Conservation (phyloP, 2,329 filamentous ascomycete species). For the Blumeriella jaapii region DNA sequence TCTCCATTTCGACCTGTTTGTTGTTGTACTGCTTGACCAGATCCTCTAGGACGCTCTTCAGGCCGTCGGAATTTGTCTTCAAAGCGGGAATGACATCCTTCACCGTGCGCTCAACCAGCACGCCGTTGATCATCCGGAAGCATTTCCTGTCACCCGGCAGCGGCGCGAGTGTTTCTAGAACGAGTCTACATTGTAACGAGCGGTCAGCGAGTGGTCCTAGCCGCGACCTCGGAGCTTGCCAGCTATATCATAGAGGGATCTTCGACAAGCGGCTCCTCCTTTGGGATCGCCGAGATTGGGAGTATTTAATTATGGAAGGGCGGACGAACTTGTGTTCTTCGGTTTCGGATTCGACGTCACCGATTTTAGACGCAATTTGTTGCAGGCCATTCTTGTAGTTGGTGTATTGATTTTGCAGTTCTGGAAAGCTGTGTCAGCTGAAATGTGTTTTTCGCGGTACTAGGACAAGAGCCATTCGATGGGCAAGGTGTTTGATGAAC, state of each 20-base stretch:
- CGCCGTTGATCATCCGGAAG: conserved; percentile 97
- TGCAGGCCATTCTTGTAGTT: conserved; percentile 73
- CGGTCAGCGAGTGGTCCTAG: conserved; percentile 29
- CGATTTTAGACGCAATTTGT: conserved; percentile 90
- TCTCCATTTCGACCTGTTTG: conserved; percentile 91
- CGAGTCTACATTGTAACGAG: conserved; percentile 52
- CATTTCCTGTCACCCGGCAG: conserved; percentile 82
- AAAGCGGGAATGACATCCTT: conserved; percentile 84
- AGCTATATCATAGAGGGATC: conserved; percentile 1
- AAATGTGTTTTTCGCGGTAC: too few relatives aligned
- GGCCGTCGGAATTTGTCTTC: conserved; percentile 83
- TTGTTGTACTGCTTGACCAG: conserved; percentile 92
- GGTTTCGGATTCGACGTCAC: conserved; percentile 91
- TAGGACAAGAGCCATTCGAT: too few relatives aligned
- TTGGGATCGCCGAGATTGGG: background rate
- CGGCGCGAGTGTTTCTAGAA: conserved; percentile 81
- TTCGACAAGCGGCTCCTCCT: conserved; percentile 4
- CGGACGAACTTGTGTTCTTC: conserved; percentile 87
- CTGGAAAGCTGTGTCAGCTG: conserved; percentile 31
- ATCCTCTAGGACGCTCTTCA: conserved; percentile 90
- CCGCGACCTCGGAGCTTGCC: conserved; percentile 4
- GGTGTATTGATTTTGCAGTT: conserved; percentile 69
- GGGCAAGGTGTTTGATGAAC: too few relatives aligned
- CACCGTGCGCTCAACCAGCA: conserved; percentile 87
- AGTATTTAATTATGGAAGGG: conserved; percentile 6